Evolutionary conservation across 108 stramenopile genomes (phyloP).

Genomic region (Nitzschia inconspicua): DNA sequence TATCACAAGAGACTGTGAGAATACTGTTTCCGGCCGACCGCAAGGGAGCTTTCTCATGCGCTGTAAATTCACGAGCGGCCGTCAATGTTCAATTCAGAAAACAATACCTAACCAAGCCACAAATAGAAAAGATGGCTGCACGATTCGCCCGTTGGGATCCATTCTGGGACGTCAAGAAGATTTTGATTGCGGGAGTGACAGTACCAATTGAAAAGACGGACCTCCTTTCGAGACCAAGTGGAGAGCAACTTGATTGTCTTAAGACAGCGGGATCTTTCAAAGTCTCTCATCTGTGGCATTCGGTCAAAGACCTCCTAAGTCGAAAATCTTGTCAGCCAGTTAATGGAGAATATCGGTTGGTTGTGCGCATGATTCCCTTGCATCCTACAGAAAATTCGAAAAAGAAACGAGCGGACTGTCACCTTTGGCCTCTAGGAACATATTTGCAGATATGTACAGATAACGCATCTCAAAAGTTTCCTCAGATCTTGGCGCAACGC

Average conservation of each 20-base stretch:
- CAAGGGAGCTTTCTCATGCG: too few species aligned
- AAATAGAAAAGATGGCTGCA: too few species aligned
- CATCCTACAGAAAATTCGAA: slow-evolving; percentile 17
- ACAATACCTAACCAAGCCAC: too few species aligned
- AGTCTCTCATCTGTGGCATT: not conserved
- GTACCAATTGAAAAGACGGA: not conserved
- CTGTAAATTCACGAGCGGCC: too few species aligned
- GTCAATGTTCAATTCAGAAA: too few species aligned
- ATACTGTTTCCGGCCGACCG: too few species aligned
- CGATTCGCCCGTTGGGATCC: slow-evolving; percentile 58
- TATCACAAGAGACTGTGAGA: too few species aligned
- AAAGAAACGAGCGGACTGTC: slow-evolving; percentile 58
- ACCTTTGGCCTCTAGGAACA: slow-evolving; percentile 82
- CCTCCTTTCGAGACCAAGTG: not conserved
- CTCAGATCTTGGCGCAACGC: slow-evolving; percentile 46
- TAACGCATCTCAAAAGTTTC: slow-evolving; percentile 9
- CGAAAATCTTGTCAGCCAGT: not conserved
- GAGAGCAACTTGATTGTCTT: not conserved
- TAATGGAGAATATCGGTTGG: slow-evolving; percentile 40
- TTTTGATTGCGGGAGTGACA: slow-evolving; percentile 7
- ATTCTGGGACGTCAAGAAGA: slow-evolving; percentile 44
- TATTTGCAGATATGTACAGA: slow-evolving; percentile 26
- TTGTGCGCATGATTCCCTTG: slow-evolving; percentile 58
- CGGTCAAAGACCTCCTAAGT: not conserved
- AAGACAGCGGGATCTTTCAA: not conserved